Conservation (phyloP, 805 yeast species). For the Suhomyces xylopsoci region DNA sequence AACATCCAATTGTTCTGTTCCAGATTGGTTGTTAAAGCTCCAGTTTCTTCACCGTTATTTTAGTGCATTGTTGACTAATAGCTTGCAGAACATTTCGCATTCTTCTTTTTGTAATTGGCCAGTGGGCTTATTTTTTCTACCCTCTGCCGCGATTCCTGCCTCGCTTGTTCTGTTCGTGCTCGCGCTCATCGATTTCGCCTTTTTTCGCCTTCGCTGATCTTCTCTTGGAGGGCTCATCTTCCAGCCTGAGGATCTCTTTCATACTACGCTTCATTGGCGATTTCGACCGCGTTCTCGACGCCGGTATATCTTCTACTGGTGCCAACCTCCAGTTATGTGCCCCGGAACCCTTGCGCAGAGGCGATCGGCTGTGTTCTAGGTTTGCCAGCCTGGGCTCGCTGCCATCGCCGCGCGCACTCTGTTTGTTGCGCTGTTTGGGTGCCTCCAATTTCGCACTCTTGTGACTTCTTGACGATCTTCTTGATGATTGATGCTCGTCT, state of each 20-base stretch:
- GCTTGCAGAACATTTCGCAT: neutral
- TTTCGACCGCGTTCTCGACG: constrained; percentile 32
- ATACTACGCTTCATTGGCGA: constrained; percentile 31
- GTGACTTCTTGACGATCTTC: neutral
- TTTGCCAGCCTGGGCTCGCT: neutral
- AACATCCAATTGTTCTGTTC: too few species aligned
- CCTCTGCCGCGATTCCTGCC: constrained; percentile 14
- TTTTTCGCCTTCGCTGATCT: constrained; percentile 3
- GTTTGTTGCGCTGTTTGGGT: constrained; percentile 1
- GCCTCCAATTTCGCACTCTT: constrained; percentile 1
- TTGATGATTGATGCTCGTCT: neutral
- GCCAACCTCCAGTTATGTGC: constrained; percentile 6
- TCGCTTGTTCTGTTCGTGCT: constrained; percentile 7
- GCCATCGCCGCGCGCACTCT: neutral
- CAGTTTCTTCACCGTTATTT: too few species aligned
- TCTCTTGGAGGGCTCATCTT: constrained; percentile 4
- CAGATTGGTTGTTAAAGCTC: too few species aligned
- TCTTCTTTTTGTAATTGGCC: neutral
- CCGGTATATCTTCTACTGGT: constrained; percentile 20
- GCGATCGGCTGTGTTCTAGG: neutral
- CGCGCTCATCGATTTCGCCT: neutral
- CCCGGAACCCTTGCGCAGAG: constrained; percentile 6
- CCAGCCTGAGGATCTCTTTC: constrained; percentile 13
- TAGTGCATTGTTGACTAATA: too few species aligned
- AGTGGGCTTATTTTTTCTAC: neutral